Conservation (phyloP, 2,329 filamentous ascomycete genomes). For the Nemania sp. region DNA sequence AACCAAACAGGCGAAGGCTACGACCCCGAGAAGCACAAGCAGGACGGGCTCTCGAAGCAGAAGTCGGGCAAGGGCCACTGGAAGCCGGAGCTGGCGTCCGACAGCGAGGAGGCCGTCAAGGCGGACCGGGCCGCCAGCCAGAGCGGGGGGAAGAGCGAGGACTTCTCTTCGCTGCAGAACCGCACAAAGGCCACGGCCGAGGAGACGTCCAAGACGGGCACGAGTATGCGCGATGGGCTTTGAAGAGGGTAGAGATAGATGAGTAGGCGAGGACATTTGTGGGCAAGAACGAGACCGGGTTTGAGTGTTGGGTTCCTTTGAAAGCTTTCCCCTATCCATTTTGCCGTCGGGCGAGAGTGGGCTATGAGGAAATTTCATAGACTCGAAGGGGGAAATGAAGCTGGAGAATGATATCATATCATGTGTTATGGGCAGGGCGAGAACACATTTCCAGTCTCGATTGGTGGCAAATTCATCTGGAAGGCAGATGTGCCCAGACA, state of each 20-base stretch:
- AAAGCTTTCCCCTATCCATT: neutral
- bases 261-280: neutral
- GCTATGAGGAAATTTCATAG: neutral
- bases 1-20: constrained; percentile 44
- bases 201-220: constrained; percentile 53
- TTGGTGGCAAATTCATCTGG: neutral
- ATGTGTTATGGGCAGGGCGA: neutral
- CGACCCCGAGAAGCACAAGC: constrained; percentile 60
- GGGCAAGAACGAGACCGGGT: too few species aligned
- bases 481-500: neutral
- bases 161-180: constrained; percentile 59
- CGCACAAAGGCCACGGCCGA: constrained; percentile 60
- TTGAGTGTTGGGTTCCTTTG: neutral
- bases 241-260: constrained; percentile 31
- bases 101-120: constrained; percentile 78
- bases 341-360: neutral
- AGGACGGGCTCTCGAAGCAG: constrained; percentile 67
- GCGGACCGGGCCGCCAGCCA: constrained; percentile 64
- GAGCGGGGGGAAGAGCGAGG: constrained; percentile 34
- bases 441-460: neutral
- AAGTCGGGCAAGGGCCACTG: constrained; percentile 73
- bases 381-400: neutral
- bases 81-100: constrained; percentile 76
- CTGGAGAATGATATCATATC: neutral
- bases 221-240: constrained; percentile 52